Conservation (phyloP, 805 yeast genomes). For the Debaryomyces hansenii region DNA sequence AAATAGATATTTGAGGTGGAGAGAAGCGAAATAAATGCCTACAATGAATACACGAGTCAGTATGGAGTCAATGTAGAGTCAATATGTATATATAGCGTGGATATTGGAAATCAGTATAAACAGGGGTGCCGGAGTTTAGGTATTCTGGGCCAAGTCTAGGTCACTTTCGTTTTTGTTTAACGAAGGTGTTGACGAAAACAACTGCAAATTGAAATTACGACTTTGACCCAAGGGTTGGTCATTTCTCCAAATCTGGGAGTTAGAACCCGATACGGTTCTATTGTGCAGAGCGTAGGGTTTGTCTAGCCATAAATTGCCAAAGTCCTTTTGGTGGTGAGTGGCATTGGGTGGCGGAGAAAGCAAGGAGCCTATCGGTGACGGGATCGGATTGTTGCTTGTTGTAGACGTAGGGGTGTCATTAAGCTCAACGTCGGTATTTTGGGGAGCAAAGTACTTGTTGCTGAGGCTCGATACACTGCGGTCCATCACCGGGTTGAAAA, state of each 20-base stretch:
- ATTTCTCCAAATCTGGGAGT: conserved; percentile 23
- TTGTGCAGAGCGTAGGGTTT: conserved; percentile 12
- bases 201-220: background rate
- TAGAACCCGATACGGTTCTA: conserved; percentile 13
- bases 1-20: too few species aligned
- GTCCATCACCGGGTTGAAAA: background rate
- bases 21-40: too few species aligned
- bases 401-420: conserved; percentile 5
- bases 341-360: conserved; percentile 7
- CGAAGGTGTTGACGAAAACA: background rate
- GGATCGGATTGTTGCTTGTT: conserved; percentile 1
- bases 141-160: background rate
- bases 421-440: conserved; percentile 1
- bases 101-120: too few species aligned
- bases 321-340: conserved; percentile 11
- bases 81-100: too few species aligned
- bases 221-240: conserved; percentile 9
- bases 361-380: background rate
- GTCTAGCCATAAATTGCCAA: conserved; percentile 11
- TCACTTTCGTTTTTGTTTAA: background rate
- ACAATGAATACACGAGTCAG: too few species aligned
- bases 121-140: too few species aligned
- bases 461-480: background rate
- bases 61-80: too few species aligned
- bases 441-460: background rate